Base-by-base conservation (phyloP, 2,329 filamentous ascomycete genomes). In the Zymoseptoria pseudotritici region DNA sequence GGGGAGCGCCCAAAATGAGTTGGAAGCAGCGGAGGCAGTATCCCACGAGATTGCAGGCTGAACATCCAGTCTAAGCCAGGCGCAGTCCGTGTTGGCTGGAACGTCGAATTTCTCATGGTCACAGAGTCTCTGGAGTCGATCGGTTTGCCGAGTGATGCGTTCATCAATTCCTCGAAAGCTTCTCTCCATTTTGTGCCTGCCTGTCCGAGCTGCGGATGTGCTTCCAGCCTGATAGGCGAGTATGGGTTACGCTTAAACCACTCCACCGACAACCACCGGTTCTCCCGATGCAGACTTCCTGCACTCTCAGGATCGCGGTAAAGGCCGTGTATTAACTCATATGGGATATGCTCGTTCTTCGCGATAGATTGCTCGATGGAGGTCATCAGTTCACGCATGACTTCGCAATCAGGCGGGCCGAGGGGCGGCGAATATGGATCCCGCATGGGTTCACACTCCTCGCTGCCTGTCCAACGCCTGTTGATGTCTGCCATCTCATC, bases 151-250 rank as follows among this genome's bases (percentile, higher is more conserved):
- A 74, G 61, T 2, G 69, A 73, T 2, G 81, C 73, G 54, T 76
- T 76, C 17, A 86, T 64, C 9, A 86, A 75, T 65, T 86, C 83
- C 65, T 85, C 82, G 64, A 84, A 86, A 0, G 83, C 83, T 55
- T 80, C 79, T 17, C 80, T 76, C 82, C 83, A 85, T 31, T 76
- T 75, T 54, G 73, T 64, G 63, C 75, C 71, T 59, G 73, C 58
- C 52, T 58, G 55, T 17, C 61, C 63, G 66, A 76, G 54, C 61
- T 70, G 46, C 50, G 73, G 69, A 61, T 81, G 73, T n/a, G 74
- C 71, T 65, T 84, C 82, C 1, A 85, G 71, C 19, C 77, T 71
- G n/a, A 81, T 67, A 0, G 82, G 83, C 1, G 83, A 85, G 69
- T 86, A 85, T 0, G 77, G 74, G 62, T 76, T 81, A 10, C 66